These are phyloP conservation scores for Lachancea mirantina DNA, from an alignment of 805 yeast genomes.

Conservation along the genomic window DNA sequence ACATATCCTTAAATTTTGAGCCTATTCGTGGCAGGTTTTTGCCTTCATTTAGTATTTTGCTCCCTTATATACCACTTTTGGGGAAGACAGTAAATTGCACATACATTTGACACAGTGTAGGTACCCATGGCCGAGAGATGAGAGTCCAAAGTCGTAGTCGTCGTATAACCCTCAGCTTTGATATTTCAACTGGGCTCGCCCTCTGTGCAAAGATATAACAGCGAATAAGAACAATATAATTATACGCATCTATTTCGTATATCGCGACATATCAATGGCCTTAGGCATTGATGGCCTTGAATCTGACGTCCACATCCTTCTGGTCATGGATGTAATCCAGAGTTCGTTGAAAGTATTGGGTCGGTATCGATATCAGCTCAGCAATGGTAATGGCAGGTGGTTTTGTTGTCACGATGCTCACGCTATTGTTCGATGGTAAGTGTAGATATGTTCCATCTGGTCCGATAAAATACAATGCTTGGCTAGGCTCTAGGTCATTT, in stretches of 20 bases:
- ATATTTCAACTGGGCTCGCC: too few relatives aligned
- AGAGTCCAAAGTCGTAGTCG: background rate
- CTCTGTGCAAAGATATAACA: background rate
- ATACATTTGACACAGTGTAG: slow-evolving; percentile 35
- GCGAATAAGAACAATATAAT: too few relatives aligned
- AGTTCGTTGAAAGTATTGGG: slow-evolving; percentile 61
- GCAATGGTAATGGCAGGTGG: slow-evolving; percentile 27
- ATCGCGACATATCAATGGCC: background rate
- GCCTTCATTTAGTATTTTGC: slow-evolving; percentile 3
- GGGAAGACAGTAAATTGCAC: too few relatives aligned
- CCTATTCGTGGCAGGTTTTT: slow-evolving; percentile 23
- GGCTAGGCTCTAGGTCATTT: slow-evolving; percentile 1
- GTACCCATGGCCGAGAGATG: slow-evolving; percentile 25
- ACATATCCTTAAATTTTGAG: slow-evolving; percentile 69
- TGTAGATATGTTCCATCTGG: slow-evolving; percentile 25
- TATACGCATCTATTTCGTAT: too few relatives aligned
- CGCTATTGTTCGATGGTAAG: slow-evolving; percentile 13
- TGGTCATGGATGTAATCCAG: slow-evolving; percentile 63
- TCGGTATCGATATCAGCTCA: slow-evolving; percentile 24
- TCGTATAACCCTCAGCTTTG: too few relatives aligned
- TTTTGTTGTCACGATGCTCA: slow-evolving; percentile 21
- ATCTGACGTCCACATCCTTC: slow-evolving; percentile 61
- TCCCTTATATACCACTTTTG: too few relatives aligned
- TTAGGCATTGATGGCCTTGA: slow-evolving; percentile 33
- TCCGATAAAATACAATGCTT: slow-evolving; percentile 17